These are phyloP conservation scores for Podaxis sp. DNA, from an alignment of 768 basidiomycete genomes.

Conservation along the genomic window DNA sequence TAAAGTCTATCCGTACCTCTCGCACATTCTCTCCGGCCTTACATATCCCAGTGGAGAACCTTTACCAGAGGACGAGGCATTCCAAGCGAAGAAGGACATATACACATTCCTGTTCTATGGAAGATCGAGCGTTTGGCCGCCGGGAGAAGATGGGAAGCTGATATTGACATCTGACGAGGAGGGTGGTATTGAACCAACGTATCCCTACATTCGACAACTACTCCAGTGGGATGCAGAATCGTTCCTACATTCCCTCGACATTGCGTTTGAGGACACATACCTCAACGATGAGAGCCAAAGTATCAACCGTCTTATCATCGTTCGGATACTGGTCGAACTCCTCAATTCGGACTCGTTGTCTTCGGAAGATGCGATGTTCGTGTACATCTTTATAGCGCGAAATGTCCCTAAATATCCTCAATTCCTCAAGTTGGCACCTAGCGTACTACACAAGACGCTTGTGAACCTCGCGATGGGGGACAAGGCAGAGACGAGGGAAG, in stretches of 20 bases:
- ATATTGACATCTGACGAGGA: conserved; percentile 77
- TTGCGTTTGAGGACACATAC: conserved; percentile 92
- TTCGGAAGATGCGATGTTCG: conserved; percentile 70
- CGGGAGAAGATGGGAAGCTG: conserved; percentile 66
- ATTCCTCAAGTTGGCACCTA: conserved; percentile 69
- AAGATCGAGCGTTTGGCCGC: conserved; percentile 76
- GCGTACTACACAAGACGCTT: conserved; percentile 72
- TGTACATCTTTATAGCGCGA: conserved; percentile 94
- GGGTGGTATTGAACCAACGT: conserved; percentile 76
- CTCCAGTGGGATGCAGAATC: conserved; percentile 92
- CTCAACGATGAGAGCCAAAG: conserved; percentile 73
- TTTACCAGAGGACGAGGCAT: conserved; percentile 62
- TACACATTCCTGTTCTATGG: conserved; percentile 88
- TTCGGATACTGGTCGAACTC: conserved; percentile 85
- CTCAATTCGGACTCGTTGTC: conserved; percentile 54
- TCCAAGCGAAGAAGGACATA: conserved; percentile 67
- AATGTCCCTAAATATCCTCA: conserved; percentile 97
- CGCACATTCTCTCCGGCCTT: conserved; percentile 76
- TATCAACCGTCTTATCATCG: conserved; percentile 76
- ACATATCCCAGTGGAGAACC: conserved; percentile 85
- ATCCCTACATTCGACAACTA: conserved; percentile 84
- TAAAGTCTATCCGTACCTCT: conserved; percentile 89
- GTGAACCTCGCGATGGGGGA: conserved; percentile 73
- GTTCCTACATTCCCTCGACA: conserved; percentile 89
- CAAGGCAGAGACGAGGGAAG: conserved; percentile 81